Evolutionary conservation across 768 basidiomycete species (phyloP), one percentile per base, ranked within the genome.

Genomic region (Austroboletus eburneus): DNA sequence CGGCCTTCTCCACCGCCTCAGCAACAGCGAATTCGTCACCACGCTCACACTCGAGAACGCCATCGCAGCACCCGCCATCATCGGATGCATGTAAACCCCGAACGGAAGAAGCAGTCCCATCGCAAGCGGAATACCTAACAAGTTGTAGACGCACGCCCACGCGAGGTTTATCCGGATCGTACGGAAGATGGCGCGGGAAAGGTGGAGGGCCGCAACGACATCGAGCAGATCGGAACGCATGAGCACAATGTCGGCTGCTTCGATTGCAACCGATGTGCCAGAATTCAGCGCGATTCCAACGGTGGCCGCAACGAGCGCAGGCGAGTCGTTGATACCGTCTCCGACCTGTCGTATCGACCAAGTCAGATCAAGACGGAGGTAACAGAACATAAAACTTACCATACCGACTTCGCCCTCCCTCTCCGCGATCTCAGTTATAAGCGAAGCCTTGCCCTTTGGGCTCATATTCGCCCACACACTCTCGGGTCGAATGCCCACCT

Each of bases 11-110:
- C 92, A 95, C 78, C 85, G 82, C 60, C 78, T 85, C 52, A 99
- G 74, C 38, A 87, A 80, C 62, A 98, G 70, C 49, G 90, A 93
- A 49, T 89, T 92, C 22, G 80, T 81, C 14, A 99, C 95, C 42
- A 99, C 96, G 55, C 90, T 93, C 30, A 98, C 95, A 56, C 87
- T 91, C 27, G 91, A 94, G 66, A 92, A 93, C 21, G 96, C 96
- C 96, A 99, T 99, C 22, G 94, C 94, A 3, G 86, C 91, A n/a
- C 91, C 95, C 1, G 96, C 92, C 71, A 93, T 81, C 95, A 98
- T 98, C 9, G 96, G 96, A 57, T 93, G 96, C 63, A 98, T 82
- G 65, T 93, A 91, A 23, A 95, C 54, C 13, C 92, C 92, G 63
- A 91, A 78, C 0, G 96, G 96, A 12, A 98, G 75, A 72, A 99